Base-by-base conservation (phyloP, 805 yeast species). In the Sugiyamaella lignohabitans region DNA sequence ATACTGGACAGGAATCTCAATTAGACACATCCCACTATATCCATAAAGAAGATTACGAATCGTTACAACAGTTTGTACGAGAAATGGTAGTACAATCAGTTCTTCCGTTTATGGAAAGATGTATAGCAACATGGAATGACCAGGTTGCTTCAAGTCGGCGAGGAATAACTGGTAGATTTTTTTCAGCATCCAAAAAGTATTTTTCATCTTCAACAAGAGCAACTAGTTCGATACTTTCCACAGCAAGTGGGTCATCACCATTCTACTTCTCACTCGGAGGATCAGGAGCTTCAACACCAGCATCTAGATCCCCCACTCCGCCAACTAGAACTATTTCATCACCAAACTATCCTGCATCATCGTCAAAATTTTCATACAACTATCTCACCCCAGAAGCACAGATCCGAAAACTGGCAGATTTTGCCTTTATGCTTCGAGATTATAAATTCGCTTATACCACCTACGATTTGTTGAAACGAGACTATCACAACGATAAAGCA, bases 381-480 rank as follows among this genome's bases (percentile, higher is more conserved):
- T 76, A 78, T 8, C 69, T 75, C 2, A 70, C 87, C 0, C 74
- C 81, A 1, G 96, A 87, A 56, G 84, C 86, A 59, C 72, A 78
- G 38, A 72, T 88, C 22, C 71, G 98, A 43, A 83, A 84, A 59
- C 68, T 91, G 22, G 98, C 95, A 0, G 98, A 93, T 62, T 87
- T 95, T 87, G 80, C 88, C 4, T 79, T 91, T 58, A 86, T 93
- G 80, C 66, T 89, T n/a, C 76, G 88, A 32, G 96, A 93, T 67
- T 91, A 84, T 70, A 81, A 82, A 61, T 80, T 78, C 48, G 93
- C 97, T 2, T 82, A 84, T 58, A 71, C 84, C 1, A 84, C 87
- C 1, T 91, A 91, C 61, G 98, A 91, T 50, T 62, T 86, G 43
- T 72, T 87, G 34, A 82, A 82, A 50, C 82, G 84, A 57, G 96